phyloP scores from a whole-genome alignment of 2,329 filamentous ascomycete species.

The Pseudopithomyces chartarum region DNA sequence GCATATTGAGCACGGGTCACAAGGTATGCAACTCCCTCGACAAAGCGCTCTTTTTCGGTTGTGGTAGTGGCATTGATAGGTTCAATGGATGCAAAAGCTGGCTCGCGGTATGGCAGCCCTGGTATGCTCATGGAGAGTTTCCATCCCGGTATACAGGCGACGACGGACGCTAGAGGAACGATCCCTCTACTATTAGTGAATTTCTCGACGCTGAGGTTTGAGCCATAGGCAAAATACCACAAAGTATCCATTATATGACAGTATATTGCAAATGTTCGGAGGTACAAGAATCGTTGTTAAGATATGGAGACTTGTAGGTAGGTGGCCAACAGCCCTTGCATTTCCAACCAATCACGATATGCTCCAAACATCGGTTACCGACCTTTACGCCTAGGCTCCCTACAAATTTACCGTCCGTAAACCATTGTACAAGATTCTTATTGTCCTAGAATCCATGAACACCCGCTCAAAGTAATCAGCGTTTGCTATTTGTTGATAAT shows the following conservation, averaged over 20 bases:
- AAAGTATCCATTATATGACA: neutral
- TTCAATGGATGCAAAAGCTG: slow-evolving; percentile 15
- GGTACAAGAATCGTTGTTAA: too few relatives aligned
- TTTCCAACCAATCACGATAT: too few relatives aligned
- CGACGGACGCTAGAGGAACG: slow-evolving; percentile 8
- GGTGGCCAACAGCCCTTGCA: too few relatives aligned
- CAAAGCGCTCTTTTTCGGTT: neutral
- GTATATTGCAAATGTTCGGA: too few relatives aligned
- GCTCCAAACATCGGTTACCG: too few relatives aligned
- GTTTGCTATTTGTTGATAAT: too few relatives aligned
- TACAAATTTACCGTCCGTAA: too few relatives aligned
- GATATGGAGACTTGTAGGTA: too few relatives aligned
- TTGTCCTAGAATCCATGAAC: too few relatives aligned
- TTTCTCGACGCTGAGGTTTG: slow-evolving; percentile 23
- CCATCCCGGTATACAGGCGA: slow-evolving; percentile 15
- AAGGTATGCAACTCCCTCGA: slow-evolving; percentile 19
- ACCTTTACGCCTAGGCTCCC: too few relatives aligned
- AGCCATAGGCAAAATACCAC: slow-evolving; percentile 30
- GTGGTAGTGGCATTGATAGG: slow-evolving; percentile 2
- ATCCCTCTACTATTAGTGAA: slow-evolving; percentile 22
- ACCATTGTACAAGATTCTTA: too few relatives aligned
- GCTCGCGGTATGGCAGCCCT: slow-evolving; percentile 25
- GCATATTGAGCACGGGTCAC: slow-evolving; percentile 18
- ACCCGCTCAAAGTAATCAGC: too few relatives aligned
- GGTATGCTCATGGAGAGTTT: slow-evolving; percentile 16